Base-by-base conservation (phyloP, 768 basidiomycete genomes). In the Tephrocybe sp. region DNA sequence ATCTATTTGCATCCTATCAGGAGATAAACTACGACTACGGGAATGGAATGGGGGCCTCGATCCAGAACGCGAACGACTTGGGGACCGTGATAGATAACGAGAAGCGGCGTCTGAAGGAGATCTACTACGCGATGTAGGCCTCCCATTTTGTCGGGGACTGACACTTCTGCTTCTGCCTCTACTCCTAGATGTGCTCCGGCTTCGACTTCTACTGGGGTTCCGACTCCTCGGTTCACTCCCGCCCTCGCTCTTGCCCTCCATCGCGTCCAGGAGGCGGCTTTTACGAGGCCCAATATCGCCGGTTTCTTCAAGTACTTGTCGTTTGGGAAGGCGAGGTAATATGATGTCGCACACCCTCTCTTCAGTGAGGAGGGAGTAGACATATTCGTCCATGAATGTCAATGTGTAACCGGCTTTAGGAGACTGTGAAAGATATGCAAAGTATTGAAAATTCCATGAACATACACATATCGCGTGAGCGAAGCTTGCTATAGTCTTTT, bases 341-440 rank as follows among this genome's bases (percentile, higher is more conserved):
- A 98, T 98, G 61, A 92, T 90, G 70, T 98, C 97, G 68, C 96
- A 98, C 5, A 93, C 95, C 51, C 94, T 80, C 54, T 98, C 97
- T 63, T 96, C 87, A 4, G 78, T 82, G 30, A 98, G 71, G 9
- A 98, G 76, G 39, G 81, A 73, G 66, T 98, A 84, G 36, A 93
- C 78, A 64, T 92, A 98, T 66, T 97, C 92, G 66, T 98, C 97
- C 60, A 98, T 92, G 58, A 83, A 88, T 5, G 89, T 86, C 49
- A 99, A 68, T 1, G 78, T 75, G 65, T 92, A 98, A 35, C 95
- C 94, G 56, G 80, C 96, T 98, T 55, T 11, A 1, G 36, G 20
- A 16, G 4, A 39, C 36, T 13, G 20, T 58, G 49, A 45, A 17
- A 50, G 39, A 40, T 23, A 39, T 55, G 45, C 43, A 30, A 23